Percentiles rank a stretch among this genome's conserved stretches.
Evolutionary conservation across 768 basidiomycete species (phyloP).

Genomic region (Mycena epipterygia): DNA sequence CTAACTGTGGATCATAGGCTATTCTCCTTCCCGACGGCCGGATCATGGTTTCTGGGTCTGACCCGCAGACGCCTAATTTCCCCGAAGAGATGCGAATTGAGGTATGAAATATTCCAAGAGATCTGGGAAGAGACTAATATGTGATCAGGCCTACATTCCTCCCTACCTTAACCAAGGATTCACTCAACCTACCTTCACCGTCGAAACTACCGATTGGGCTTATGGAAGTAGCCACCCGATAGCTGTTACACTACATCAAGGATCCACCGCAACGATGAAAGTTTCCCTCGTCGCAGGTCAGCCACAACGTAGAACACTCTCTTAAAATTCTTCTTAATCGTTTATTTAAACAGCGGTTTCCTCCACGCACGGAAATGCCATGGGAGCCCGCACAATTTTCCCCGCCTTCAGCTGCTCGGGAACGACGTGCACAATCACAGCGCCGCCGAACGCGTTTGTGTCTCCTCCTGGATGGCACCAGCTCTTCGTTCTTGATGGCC

Average conservation of each 20-base stretch:
- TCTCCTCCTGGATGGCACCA: constrained; percentile 87
- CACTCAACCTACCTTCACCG: constrained; percentile 72
- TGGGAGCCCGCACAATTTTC: constrained; percentile 81
- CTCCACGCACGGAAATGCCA: constrained; percentile 83
- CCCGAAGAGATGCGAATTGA: constrained; percentile 84
- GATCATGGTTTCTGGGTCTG: constrained; percentile 82
- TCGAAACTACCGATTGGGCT: constrained; percentile 72
- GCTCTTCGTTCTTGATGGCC: constrained; percentile 82
- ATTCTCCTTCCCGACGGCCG: constrained; percentile 82
- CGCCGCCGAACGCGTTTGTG: constrained; percentile 77
- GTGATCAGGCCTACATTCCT: constrained; percentile 78
- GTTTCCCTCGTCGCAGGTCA: constrained; percentile 76
- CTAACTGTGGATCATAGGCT: constrained; percentile 60
- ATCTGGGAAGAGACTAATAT: background rate
- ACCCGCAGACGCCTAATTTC: constrained; percentile 73
- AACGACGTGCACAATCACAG: constrained; percentile 80
- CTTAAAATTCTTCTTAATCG: constrained; percentile 20
- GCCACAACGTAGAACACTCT: constrained; percentile 35
- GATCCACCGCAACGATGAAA: constrained; percentile 59
- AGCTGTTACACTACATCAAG: constrained; percentile 59
- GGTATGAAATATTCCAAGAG: constrained; percentile 37
- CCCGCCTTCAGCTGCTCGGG: constrained; percentile 79
- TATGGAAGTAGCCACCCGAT: constrained; percentile 70
- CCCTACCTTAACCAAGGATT: constrained; percentile 82
- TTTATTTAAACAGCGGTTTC: constrained; percentile 67